Percentiles rank a stretch among this genome's conserved stretches.
Evolutionary conservation across 2,329 filamentous ascomycete species (phyloP).

Genomic region (Blastomyces parvus): DNA sequence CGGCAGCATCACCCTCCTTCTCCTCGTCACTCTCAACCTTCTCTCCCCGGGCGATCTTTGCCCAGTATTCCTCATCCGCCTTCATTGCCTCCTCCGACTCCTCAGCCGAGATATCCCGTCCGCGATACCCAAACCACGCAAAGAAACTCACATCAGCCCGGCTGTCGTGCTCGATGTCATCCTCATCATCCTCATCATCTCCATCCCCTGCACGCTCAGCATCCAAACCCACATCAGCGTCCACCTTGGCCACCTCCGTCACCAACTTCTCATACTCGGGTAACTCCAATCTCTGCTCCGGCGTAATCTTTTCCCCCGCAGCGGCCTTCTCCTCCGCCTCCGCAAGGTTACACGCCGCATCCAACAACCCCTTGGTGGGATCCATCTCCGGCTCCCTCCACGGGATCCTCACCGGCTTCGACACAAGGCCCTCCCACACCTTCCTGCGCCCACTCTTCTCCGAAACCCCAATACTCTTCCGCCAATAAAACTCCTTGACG

Average conservation of each 20-base stretch:
- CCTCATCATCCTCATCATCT: slow-evolving; percentile 29
- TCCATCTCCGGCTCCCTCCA: slow-evolving; percentile 89
- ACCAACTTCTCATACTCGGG: slow-evolving; percentile 46
- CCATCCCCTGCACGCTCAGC: slow-evolving; percentile 20
- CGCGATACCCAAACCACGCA: slow-evolving; percentile 74
- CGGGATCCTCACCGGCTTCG: slow-evolving; percentile 75
- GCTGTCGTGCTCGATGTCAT: slow-evolving; percentile 38
- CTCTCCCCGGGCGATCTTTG: slow-evolving; percentile 42
- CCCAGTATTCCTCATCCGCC: slow-evolving; percentile 51
- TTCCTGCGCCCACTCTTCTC: slow-evolving; percentile 35
- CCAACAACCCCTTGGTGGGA: slow-evolving; percentile 68
- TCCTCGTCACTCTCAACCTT: slow-evolving; percentile 39
- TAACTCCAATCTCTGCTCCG: slow-evolving; percentile 44
- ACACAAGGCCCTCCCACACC: slow-evolving; percentile 67
- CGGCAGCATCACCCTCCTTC: slow-evolving; percentile 42
- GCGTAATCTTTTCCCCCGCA: slow-evolving; percentile 27
- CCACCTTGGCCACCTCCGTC: slow-evolving; percentile 38
- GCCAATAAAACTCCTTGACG: slow-evolving; percentile 89
- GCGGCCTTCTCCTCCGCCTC: slow-evolving; percentile 49
- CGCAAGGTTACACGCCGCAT: slow-evolving; percentile 60
- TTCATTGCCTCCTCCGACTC: slow-evolving; percentile 56
- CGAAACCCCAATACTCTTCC: slow-evolving; percentile 45
- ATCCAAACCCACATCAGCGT: slow-evolving; percentile 18
- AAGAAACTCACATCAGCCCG: slow-evolving; percentile 72
- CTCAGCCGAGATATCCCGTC: slow-evolving; percentile 58